These are phyloP conservation scores for Phoenix dactylifera DNA, from an alignment of 176 grass and related monocot genomes.

Conservation along the genomic window DNA sequence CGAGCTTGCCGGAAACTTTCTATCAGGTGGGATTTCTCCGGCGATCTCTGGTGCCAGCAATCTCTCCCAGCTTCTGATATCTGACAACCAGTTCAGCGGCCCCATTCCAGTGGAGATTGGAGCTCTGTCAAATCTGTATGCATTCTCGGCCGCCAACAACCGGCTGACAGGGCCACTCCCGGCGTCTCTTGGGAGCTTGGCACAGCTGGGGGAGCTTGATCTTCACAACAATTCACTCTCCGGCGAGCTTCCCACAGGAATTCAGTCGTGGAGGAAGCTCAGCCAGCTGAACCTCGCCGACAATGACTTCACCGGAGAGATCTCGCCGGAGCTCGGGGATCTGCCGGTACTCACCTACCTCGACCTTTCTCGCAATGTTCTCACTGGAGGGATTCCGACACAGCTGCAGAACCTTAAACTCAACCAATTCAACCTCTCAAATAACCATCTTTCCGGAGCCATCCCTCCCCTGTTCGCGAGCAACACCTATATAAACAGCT, in stretches of 20 bases:
- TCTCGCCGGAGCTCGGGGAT: not conserved
- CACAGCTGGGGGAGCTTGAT: not conserved
- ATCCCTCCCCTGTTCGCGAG: not conserved
- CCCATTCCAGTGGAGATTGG: slow-evolving; percentile 5
- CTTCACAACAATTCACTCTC: slow-evolving; percentile 15
- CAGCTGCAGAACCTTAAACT: slow-evolving; percentile 11
- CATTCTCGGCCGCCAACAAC: slow-evolving; percentile 3
- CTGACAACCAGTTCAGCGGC: slow-evolving; percentile 2
- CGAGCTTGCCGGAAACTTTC: slow-evolving; percentile 8
- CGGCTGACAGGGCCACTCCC: slow-evolving; percentile 3
- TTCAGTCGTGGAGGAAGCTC: slow-evolving; percentile 8
- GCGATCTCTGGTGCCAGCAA: slow-evolving; percentile 7
- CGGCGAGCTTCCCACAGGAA: not conserved
- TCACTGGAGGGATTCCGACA: not conserved
- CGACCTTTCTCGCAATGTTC: not conserved
- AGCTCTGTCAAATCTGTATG: not conserved
- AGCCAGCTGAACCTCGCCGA: slow-evolving; percentile 11
- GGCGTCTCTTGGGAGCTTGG: not conserved
- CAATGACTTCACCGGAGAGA: slow-evolving; percentile 7
- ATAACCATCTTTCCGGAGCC: slow-evolving; percentile 6
- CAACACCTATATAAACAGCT: not conserved
- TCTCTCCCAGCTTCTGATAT: slow-evolving; percentile 15
- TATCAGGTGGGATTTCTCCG: slow-evolving; percentile 2
- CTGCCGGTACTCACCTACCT: not conserved
- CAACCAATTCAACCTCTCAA: slow-evolving; percentile 7